Percentiles rank a stretch among this genome's conserved stretches.
phyloP scores from a whole-genome alignment of 257 asterid genomes.

The Plantago ovata region DNA sequence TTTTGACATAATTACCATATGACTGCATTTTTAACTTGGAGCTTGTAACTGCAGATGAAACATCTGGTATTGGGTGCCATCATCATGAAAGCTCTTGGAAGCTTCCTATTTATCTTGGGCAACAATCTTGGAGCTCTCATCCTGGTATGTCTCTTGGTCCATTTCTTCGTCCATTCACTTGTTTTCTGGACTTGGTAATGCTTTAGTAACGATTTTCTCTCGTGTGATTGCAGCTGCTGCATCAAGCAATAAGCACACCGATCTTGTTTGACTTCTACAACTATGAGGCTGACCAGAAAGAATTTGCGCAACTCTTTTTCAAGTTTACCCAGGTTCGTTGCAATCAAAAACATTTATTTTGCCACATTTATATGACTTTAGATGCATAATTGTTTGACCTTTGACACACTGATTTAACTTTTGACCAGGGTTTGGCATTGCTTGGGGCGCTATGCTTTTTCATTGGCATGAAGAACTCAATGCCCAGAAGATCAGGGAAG shows the following conservation, averaged over 20 bases:
- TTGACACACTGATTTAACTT: not conserved
- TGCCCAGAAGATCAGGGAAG: conserved; percentile 69
- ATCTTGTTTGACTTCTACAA: conserved; percentile 91
- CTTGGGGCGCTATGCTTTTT: conserved; percentile 80
- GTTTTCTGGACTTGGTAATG: not conserved
- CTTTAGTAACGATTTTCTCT: conserved; percentile 5
- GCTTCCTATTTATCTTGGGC: conserved; percentile 81
- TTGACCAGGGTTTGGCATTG: conserved; percentile 65
- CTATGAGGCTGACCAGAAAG: conserved; percentile 78
- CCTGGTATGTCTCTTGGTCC: conserved; percentile 65
- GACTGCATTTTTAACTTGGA: conserved; percentile 6
- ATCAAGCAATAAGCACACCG: conserved; percentile 69
- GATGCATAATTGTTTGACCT: not conserved
- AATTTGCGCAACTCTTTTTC: conserved; percentile 55
- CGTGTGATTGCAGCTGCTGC: conserved; percentile 49
- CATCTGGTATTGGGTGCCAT: conserved; percentile 72
- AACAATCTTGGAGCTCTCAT: conserved; percentile 77
- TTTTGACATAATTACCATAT: not conserved
- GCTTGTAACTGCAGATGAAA: conserved; percentile 47
- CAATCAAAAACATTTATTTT: not conserved
- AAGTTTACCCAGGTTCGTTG: conserved; percentile 76
- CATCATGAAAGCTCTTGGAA: conserved; percentile 67
- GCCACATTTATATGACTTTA: not conserved
- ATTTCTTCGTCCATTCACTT: not conserved
- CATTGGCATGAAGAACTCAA: conserved; percentile 88